Conservation (phyloP, 495 filamentous ascomycete species). For the Lichenothelia convexa region DNA sequence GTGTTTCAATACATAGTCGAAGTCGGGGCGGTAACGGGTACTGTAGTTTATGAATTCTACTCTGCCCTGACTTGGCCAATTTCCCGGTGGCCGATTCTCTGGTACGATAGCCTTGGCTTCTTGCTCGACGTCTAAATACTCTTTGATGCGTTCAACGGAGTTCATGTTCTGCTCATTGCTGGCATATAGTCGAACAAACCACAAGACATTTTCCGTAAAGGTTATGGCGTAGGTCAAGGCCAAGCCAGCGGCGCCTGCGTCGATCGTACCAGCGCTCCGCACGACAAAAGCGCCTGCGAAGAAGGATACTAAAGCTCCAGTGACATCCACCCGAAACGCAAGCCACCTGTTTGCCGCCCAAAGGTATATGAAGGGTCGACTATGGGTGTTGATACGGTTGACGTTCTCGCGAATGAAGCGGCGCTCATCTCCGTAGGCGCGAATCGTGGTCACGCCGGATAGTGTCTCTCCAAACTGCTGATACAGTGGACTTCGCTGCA, state of each 20-base stretch:
- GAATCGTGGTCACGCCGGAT: conserved; percentile 89
- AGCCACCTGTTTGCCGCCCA: conserved; percentile 99
- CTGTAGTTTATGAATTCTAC: conserved; percentile 79
- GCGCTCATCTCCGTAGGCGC: conserved; percentile 86
- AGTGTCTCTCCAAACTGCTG: conserved; percentile 97
- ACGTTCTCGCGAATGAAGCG: conserved; percentile 93
- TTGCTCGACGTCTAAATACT: conserved; percentile 93
- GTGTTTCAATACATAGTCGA: conserved; percentile 68
- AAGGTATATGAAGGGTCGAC: conserved; percentile 84
- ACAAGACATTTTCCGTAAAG: conserved; percentile 92
- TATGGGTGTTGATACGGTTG: conserved; percentile 69
- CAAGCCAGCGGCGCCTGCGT: conserved; percentile 85
- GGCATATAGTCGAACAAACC: conserved; percentile 91
- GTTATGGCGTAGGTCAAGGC: conserved; percentile 96
- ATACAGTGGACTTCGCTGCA: conserved; percentile 86
- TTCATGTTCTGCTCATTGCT: conserved; percentile 99
- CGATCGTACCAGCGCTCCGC: conserved; percentile 61
- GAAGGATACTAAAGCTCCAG: conserved; percentile 84
- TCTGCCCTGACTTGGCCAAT: conserved; percentile 74
- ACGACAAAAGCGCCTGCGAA: conserved; percentile 88
- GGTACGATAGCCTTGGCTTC: conserved; percentile 67
- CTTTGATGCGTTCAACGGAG: conserved; percentile 92
- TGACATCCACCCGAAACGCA: conserved; percentile 73
- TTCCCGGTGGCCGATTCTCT: conserved; percentile 51
- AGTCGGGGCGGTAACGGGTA: conserved; percentile 72